Conservation (phyloP, 805 yeast genomes). For the Monosporozyma servazzii region DNA sequence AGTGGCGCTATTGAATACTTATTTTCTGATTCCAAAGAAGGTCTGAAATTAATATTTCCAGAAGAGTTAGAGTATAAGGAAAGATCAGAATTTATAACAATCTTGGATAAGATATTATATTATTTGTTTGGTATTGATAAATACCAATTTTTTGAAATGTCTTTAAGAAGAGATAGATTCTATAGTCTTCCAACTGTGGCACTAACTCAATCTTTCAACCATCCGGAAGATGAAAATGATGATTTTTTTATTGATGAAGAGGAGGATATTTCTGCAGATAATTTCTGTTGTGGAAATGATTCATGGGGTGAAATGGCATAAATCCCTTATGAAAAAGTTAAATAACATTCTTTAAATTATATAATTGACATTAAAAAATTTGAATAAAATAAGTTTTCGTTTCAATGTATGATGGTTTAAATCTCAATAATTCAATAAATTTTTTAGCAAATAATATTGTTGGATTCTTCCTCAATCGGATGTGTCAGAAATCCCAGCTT, state of each 20-base stretch:
- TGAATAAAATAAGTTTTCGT: not conserved
- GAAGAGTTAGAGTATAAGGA: constrained; percentile 22
- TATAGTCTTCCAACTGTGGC: constrained; percentile 9
- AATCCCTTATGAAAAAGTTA: not conserved
- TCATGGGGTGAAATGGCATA: not conserved
- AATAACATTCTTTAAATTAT: not conserved
- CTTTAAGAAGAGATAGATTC: constrained; percentile 15
- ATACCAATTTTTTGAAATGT: constrained; percentile 19
- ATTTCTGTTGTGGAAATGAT: not conserved
- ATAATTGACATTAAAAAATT: not conserved
- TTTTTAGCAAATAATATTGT: not conserved
- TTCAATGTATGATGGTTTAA: not conserved
- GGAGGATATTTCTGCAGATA: not conserved
- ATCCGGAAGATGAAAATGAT: constrained; percentile 1
- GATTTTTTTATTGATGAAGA: not conserved
- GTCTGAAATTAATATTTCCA: constrained; percentile 10
- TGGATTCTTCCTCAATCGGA: constrained; percentile 15
- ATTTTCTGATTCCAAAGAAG: constrained; percentile 13
- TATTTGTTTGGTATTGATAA: constrained; percentile 20
- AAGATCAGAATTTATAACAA: constrained; percentile 5
- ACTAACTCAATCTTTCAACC: constrained; percentile 7
- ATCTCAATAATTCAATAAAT: not conserved
- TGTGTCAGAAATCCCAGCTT: constrained; percentile 55
- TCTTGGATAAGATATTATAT: constrained; percentile 16
- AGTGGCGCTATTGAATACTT: constrained; percentile 13